These are phyloP conservation scores for Solanum sitiens DNA, from an alignment of 257 asterid species.

Conservation along the genomic window DNA sequence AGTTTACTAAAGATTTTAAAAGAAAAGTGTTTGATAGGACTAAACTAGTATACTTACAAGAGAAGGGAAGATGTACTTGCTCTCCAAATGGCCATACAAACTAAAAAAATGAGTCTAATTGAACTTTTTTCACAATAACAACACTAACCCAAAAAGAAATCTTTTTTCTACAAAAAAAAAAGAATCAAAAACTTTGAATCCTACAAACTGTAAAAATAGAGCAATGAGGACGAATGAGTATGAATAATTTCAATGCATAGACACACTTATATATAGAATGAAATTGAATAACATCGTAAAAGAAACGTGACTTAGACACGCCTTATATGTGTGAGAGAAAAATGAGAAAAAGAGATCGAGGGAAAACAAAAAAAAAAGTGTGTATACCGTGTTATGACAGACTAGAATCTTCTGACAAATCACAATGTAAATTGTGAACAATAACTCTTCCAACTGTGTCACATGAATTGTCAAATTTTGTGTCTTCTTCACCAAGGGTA, in stretches of 20 bases:
- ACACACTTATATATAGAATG: not conserved
- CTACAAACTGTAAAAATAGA: no score
- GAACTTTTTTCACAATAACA: not conserved
- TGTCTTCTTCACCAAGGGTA: not conserved
- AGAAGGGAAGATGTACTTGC: slow-evolving; percentile 41
- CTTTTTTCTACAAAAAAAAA: not conserved
- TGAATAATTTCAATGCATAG: no score
- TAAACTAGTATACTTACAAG: slow-evolving; percentile 30
- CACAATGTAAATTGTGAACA: not conserved
- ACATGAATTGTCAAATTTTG: not conserved
- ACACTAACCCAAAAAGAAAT: not conserved
- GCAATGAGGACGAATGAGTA: no score
- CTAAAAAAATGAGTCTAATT: no score
- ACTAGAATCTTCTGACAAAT: not conserved
- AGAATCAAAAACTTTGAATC: not conserved
- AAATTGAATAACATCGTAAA: not conserved
- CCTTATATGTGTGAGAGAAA: not conserved
- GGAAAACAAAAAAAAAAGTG: not conserved
- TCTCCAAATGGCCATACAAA: slow-evolving; percentile 11
- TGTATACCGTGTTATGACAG: not conserved
- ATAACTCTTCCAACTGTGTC: not conserved
- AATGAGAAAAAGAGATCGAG: not conserved
- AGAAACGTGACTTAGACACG: not conserved
- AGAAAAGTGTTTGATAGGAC: not conserved
- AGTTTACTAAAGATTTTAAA: not conserved